phyloP scores from a whole-genome alignment of 352 stramenopile species.

The Pythium aristosporum region DNA sequence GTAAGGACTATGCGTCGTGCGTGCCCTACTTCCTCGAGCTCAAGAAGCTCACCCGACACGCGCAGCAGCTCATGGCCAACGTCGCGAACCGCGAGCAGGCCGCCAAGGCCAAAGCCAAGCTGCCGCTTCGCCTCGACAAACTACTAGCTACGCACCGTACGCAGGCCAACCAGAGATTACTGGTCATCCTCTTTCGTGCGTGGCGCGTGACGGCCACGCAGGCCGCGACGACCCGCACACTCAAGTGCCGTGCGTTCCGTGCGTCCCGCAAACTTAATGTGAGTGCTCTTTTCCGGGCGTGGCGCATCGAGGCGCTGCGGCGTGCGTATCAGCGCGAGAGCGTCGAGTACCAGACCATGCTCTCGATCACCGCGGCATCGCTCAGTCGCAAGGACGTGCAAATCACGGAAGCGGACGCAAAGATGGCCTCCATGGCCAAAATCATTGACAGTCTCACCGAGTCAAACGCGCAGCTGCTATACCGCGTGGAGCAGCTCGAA shows the following conservation, averaged over 20 bases:
- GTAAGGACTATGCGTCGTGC: slow-evolving; percentile 26
- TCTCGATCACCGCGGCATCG: slow-evolving; percentile 70
- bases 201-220: slow-evolving; percentile 36
- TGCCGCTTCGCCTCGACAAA: slow-evolving; percentile 46
- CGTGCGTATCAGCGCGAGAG: slow-evolving; percentile 75
- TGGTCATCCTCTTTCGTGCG: slow-evolving; percentile 41
- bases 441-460: slow-evolving; percentile 81
- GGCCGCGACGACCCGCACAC: slow-evolving; percentile 50
- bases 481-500: slow-evolving; percentile 67
- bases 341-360: slow-evolving; percentile 78
- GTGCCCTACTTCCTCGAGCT: slow-evolving; percentile 72
- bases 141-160: slow-evolving; percentile 28
- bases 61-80: slow-evolving; percentile 45
- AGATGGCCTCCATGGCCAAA: slow-evolving; percentile 66
- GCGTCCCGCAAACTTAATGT: slow-evolving; percentile 50
- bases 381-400: slow-evolving; percentile 76
- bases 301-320: slow-evolving; percentile 67
- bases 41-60: slow-evolving; percentile 50
- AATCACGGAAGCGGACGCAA: slow-evolving; percentile 60
- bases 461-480: slow-evolving; percentile 65
- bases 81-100: slow-evolving; percentile 53
- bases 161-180: slow-evolving; percentile 20
- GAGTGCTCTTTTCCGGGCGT: slow-evolving; percentile 64
- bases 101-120: slow-evolving; percentile 37
- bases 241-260: slow-evolving; percentile 67